These are phyloP conservation scores for Cystobasidium onofrii DNA, from an alignment of 768 basidiomycete genomes.

Conservation along the genomic window DNA sequence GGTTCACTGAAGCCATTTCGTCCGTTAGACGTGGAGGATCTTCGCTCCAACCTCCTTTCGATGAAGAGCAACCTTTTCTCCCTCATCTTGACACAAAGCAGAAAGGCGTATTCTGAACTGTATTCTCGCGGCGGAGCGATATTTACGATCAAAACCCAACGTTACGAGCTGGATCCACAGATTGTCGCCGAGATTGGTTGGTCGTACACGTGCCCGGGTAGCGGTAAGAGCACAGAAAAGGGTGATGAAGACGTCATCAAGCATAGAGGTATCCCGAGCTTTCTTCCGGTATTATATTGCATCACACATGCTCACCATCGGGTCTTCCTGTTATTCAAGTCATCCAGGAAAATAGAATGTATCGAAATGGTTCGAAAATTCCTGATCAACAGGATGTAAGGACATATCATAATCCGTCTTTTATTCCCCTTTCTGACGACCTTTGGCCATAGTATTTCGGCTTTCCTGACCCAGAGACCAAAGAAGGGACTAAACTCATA, in stretches of 20 bases:
- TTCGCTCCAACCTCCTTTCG: not conserved
- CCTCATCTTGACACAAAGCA: not conserved
- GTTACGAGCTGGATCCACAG: slow-evolving; percentile 9
- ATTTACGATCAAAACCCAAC: slow-evolving; percentile 2
- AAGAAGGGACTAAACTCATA: not conserved
- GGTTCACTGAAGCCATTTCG: not conserved
- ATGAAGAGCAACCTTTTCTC: slow-evolving; percentile 10
- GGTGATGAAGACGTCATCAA: not conserved
- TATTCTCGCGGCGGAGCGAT: not conserved
- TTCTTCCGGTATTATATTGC: no score
- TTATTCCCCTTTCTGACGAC: not conserved
- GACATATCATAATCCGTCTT: no score
- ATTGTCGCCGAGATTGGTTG: slow-evolving; percentile 15
- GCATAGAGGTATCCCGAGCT: not conserved
- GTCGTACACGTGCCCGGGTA: not conserved
- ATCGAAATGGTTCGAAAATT: not conserved
- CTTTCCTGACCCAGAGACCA: not conserved
- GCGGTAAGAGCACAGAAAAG: not conserved
- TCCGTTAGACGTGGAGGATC: not conserved
- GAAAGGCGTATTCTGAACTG: not conserved
- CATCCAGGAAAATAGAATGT: not conserved
- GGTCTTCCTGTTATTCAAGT: not conserved
- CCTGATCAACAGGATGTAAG: slow-evolving; percentile 16
- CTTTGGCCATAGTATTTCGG: not conserved
- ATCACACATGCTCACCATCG: not conserved